Evolutionary conservation across 805 yeast species (phyloP).

Genomic region (Ogataea paraovalis): DNA sequence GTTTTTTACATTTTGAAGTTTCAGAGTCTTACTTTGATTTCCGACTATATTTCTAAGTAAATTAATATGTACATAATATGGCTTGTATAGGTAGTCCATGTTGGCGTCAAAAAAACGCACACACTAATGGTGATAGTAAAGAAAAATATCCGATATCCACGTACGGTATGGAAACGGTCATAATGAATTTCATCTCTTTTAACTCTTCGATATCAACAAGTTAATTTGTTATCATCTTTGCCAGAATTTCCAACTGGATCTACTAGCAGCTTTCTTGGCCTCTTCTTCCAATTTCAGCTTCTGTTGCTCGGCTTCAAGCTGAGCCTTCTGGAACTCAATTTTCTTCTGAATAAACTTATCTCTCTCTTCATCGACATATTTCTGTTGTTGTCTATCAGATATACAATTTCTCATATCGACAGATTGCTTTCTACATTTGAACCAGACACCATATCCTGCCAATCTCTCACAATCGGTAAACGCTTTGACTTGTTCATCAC

Average conservation of each 20-base stretch:
- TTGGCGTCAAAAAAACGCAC: background rate
- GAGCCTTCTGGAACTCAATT: slow-evolving; percentile 34
- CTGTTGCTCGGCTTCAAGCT: slow-evolving; percentile 8
- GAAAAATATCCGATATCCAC: too few species aligned
- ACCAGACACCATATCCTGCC: slow-evolving; percentile 62
- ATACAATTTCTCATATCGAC: slow-evolving; percentile 63
- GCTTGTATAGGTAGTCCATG: background rate
- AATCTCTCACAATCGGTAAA: slow-evolving; percentile 64
- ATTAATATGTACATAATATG: background rate
- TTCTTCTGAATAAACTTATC: slow-evolving; percentile 62
- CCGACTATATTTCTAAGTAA: background rate
- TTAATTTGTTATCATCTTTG: background rate
- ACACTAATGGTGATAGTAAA: background rate
- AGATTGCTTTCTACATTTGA: slow-evolving; percentile 57
- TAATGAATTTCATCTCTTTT: background rate
- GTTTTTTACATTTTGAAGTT: too few species aligned
- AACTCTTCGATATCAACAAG: background rate
- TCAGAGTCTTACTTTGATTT: too few species aligned
- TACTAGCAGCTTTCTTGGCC: background rate
- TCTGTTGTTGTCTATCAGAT: slow-evolving; percentile 51
- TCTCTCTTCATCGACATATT: slow-evolving; percentile 65
- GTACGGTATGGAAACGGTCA: too few species aligned
- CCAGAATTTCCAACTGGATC: slow-evolving; percentile 12
- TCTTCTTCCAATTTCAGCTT: slow-evolving; percentile 3
- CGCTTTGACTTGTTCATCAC: slow-evolving; percentile 65